Evolutionary conservation across 306 rosid genomes (phyloP), one percentile per base, ranked within the genome.

Genomic region (Quercus suber): DNA sequence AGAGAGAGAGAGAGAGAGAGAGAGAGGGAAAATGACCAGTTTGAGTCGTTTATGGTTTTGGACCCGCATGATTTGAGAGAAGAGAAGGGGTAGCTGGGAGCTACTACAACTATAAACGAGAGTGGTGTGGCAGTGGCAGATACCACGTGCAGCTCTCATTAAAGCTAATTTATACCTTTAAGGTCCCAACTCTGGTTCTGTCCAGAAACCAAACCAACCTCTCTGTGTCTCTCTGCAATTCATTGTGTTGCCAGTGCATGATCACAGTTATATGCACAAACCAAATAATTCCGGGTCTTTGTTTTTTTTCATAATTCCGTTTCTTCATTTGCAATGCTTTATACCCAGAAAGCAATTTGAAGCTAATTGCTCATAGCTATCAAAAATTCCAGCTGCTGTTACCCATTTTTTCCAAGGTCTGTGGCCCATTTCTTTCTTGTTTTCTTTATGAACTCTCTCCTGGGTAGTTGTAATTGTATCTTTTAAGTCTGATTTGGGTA

Each of bases 121-220:
- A 35, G 79, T 43, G 81, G 78, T 84, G 85, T 79, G 86, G 87
- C 30, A 78, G 75, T 18, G 81, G 93, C 87, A 83, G 90, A 58
- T 80, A 74, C 89, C 97, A 92, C 98, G 94, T 92, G 97, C 92
- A 74, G 28, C 80, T 70, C 76, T 81, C 88, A 85, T 84, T 86
- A 80, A 87, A 76, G 85, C 82, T 73, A 86, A 86, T 85, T 84
- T 70, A 55, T 14, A 37, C 52, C 81, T 79, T 61, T 73, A 82
- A 37, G 79, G 51, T 56, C 78, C 45, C 81, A 71, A 30, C 49
- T 69, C 77, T 41, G 19, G 45, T 45, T 76, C 63, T 0, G 25
- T 23, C 80, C 83, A 75, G 56, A 77, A 78, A 78, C 83, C 94
- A 69, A 81, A 94, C 97, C 98, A 89, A 88, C 88, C 78, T 58